Evolutionary conservation across 495 filamentous ascomycete genomes (phyloP), one percentile per base, ranked within the genome.

Genomic region (Xylaria acuta): DNA sequence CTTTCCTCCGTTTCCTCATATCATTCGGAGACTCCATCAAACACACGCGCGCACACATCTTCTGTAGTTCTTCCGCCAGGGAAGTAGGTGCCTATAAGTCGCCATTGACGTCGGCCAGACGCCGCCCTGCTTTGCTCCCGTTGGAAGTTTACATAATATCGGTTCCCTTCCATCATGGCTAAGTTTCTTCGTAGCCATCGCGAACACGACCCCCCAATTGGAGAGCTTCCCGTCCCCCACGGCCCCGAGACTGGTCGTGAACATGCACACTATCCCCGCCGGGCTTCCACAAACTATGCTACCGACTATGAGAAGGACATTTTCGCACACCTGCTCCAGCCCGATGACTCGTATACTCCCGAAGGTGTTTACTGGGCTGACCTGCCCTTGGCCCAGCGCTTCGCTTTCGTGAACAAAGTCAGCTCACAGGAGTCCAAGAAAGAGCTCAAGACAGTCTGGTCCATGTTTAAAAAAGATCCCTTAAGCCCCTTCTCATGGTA

Each of bases 291-390:
- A 85, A 72, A 47, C 53, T 78, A 78, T 71, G 72, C 77, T 12
- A 86, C 85, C 74, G 79, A 86, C 7, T 82, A 90, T 64, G 92
- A 94, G 83, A 88, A 84, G 76, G 86, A 86, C 73, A 92, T 93
- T 70, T 94, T 97, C 82, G 84, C 90, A 73, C 84, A 88, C 40
- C 80, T 95, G 49, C 90, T 94, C 70, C 90, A 90, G 34, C 94
- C 94, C 5, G 92, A 95, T 73, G 94, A 97, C 82, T 91, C 87
- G 77, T 97, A 95, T 80, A 91, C 90, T 58, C 76, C 80, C 36
- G 86, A 94, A n/a, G 94, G 94, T 68, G 84, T 86, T 69, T 97
- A 97, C 85, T 97, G 93, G 93, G 94, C 93, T 14, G 94, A 97
- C 81, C 81, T 97, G 59, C 87, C 89, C 22, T 74, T 93, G 53